Base-by-base conservation (phyloP, 495 filamentous ascomycete species). In the Lasiosphaeria ovina region DNA sequence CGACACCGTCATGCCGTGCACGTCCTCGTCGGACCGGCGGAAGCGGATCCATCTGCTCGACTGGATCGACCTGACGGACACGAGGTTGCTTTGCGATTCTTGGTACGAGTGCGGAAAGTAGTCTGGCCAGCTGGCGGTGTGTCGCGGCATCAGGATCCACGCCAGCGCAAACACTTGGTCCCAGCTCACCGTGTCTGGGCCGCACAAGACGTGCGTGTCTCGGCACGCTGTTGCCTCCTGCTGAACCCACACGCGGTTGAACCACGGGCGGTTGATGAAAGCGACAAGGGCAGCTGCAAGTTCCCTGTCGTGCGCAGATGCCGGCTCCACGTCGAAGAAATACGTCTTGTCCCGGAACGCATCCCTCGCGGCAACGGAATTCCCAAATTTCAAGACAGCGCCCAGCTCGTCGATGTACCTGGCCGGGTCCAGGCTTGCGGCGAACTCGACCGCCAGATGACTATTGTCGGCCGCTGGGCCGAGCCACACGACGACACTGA, bases 171-270 rank as follows among this genome's bases (percentile, higher is more conserved):
- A 50, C 5, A 50, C 31, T 1, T 50, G 12, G 47, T 24, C 47
- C 47, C 47, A 50, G 3, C 5, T 8, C 8, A 50, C 47, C 12
- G 16, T 17, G 16, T 50, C 47, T 24, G 47, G 47, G 47, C 47
- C 47, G 47, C 47, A 50, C 7, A 50, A 17, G n/a, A 50, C 47
- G 16, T 31, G 12, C 6, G 47, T 50, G 47, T 50, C 9, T n/a
- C 6, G 47, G n/a, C 47, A 50, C 5, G 47, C 47, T 4, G 47
- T 9, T 12, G 47, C 47, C 9, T 50, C 47, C 47, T 50, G 47
- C 9, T 50, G 47, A 5, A 50, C 47, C 47, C 47, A 50, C 31
- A 50, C 47, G 0, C 47, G 47, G 47, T 50, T 50, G 47, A 50
- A 50, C 47, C 47, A 50, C 3, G 47, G 47, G 7, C 47, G 47